These are phyloP conservation scores for Astrocystis sublimbata DNA, from an alignment of 495 filamentous ascomycete genomes.

Conservation along the genomic window DNA sequence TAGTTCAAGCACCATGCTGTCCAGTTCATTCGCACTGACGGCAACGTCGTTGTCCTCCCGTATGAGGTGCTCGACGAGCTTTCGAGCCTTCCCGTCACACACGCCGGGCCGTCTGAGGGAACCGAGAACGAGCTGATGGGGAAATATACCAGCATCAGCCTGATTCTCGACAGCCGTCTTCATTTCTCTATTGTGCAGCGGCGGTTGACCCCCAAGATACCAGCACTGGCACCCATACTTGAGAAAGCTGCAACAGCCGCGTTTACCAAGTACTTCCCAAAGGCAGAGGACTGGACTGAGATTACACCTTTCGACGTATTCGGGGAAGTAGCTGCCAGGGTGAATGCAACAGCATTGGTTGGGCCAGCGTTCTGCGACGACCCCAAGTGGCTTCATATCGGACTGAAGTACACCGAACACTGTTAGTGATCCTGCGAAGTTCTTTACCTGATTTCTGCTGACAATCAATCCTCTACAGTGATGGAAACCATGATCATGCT, in stretches of 20 bases:
- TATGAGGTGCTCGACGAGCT: conserved; percentile 16
- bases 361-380: neutral
- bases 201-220: conserved; percentile 16
- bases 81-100: neutral
- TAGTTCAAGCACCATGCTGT: conserved; percentile 13
- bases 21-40: conserved; percentile 16
- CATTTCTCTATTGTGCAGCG: conserved; percentile 21
- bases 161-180: conserved; percentile 13
- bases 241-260: conserved; percentile 2
- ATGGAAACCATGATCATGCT: neutral
- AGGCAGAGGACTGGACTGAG: conserved; percentile 11
- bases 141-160: neutral
- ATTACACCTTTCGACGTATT: conserved; percentile 14
- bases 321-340: neutral
- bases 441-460: neutral
- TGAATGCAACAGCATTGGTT: conserved; percentile 6
- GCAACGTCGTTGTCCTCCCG: conserved; percentile 10
- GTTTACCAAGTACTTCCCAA: conserved; percentile 1
- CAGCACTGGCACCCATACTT: conserved; percentile 4
- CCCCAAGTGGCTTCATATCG: conserved; percentile 5
- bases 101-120: conserved; percentile 6
- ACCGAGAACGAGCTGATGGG: conserved; percentile 16
- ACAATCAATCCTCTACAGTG: neutral
- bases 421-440: neutral
- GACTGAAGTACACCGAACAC: conserved; percentile 14